Evolutionary conservation across 169 alveolate genomes (phyloP).

Genomic region (Plasmodium gaboni): DNA sequence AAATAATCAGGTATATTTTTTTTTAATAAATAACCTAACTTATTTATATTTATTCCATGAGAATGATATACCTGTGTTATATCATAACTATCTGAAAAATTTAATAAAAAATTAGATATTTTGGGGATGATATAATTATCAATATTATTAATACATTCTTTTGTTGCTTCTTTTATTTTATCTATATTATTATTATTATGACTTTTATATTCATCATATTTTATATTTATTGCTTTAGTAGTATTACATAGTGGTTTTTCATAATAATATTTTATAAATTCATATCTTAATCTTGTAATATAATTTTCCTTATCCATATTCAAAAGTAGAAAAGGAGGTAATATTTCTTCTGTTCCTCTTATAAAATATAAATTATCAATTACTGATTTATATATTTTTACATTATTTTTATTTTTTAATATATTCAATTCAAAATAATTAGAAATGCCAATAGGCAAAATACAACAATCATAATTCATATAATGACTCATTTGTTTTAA

Average conservation of each 20-base stretch:
- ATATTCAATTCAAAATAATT: constrained; percentile 56
- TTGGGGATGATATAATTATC: constrained; percentile 79
- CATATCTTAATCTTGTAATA: constrained; percentile 54
- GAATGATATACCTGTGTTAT: constrained; percentile 78
- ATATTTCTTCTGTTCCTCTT: constrained; percentile 82
- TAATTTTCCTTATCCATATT: constrained; percentile 2
- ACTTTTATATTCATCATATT: constrained; percentile 49
- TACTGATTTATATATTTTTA: constrained; percentile 73
- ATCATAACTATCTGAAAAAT: constrained; percentile 82
- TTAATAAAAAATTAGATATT: constrained; percentile 64
- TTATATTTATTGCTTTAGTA: constrained; percentile 70
- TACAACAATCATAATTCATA: constrained; percentile 77
- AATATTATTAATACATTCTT: constrained; percentile 64
- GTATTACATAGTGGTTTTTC: constrained; percentile 76
- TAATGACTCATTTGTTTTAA: constrained; percentile 70
- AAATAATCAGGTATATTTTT: constrained; percentile 24
- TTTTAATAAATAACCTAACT: constrained; percentile 30
- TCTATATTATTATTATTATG: constrained; percentile 43
- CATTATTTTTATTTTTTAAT: constrained; percentile 69
- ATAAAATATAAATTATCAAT: constrained; percentile 77
- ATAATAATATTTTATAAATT: constrained; percentile 73
- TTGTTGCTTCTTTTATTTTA: constrained; percentile 69
- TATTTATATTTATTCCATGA: constrained; percentile 83
- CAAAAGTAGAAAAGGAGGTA: constrained; percentile 80
- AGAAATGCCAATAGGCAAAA: constrained; percentile 82